Evolutionary conservation across 2,329 filamentous ascomycete genomes (phyloP).

Genomic region (Lasiodiplodia theobromae): DNA sequence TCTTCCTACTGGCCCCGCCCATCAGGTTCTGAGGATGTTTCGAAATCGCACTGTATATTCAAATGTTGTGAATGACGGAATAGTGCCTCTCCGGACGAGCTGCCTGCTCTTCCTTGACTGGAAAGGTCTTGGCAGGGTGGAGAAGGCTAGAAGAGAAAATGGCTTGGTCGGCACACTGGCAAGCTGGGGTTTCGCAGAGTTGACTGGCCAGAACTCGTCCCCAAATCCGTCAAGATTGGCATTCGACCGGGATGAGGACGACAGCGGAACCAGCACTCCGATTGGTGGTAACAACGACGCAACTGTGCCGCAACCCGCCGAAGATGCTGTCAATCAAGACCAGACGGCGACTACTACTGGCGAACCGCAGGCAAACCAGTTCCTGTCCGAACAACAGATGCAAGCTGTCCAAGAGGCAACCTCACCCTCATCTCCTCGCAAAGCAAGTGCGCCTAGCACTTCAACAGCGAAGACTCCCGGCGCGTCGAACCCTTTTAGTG

Average conservation of each 20-base stretch:
- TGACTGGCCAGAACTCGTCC: constrained; percentile 72
- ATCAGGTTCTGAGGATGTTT: constrained; percentile 85
- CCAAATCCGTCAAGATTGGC: constrained; percentile 60
- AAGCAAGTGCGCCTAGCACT: constrained; percentile 9
- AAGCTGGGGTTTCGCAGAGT: constrained; percentile 92
- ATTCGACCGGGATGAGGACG: constrained; percentile 36
- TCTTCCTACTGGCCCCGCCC: constrained; percentile 88
- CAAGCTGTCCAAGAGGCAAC: constrained; percentile 48
- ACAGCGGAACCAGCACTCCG: constrained; percentile 33
- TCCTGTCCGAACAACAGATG: constrained; percentile 37
- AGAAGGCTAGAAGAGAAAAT: constrained; percentile 91
- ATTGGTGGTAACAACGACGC: constrained; percentile 43
- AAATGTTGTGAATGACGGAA: constrained; percentile 97
- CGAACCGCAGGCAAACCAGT: constrained; percentile 42
- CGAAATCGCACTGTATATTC: constrained; percentile 92
- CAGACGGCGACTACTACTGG: constrained; percentile 56
- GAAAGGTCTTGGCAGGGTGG: constrained; percentile 90
- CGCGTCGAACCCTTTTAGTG: constrained; percentile 24
- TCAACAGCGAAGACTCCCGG: background rate
- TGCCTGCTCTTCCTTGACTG: constrained; percentile 97
- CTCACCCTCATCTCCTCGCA: constrained; percentile 25
- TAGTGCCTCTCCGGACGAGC: constrained; percentile 92
- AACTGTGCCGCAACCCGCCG: constrained; percentile 75
- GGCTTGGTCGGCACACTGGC: constrained; percentile 92
- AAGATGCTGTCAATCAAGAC: constrained; percentile 71